Evolutionary conservation across 177 flowering plant species (phyloP), one percentile per base, ranked within the genome.

Genomic region (Vitis hybrid): DNA sequence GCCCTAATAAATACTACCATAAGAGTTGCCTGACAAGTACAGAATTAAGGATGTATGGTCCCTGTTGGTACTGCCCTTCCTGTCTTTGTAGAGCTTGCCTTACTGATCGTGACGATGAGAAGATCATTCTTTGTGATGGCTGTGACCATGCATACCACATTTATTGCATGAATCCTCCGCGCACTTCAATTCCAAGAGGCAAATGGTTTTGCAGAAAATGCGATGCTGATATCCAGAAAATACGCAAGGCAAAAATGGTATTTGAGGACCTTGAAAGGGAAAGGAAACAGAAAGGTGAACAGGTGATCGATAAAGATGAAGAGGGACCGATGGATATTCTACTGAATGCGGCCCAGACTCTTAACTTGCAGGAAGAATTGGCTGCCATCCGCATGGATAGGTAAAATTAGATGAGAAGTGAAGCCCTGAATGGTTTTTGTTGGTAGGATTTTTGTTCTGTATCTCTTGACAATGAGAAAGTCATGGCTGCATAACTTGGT

Each of bases 91-190:
- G 92, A 73, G 68, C 55, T 68, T 95, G 99, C 83, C 87, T 89
- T 15, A 70, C 72, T 15, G 92, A 95, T 75, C 76, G 64, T 67
- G 96, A 95, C 70, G 98, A 93, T 76, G 87, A 86, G 22, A 72
- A 76, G 79, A 88, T 95, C 72, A 85, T 90, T 22, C 51, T 95
- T 11, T 95, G 97, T 72, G 98, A 94, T 74, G 88, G 85, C 48
- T 91, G 98, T 81, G 97, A 95, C 83, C 81, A 89, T 70, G 96
- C 86, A 1, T 95, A 89, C 80, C 99, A 95, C 82, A 80, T 84
- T 10, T 88, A 93, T 64, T 94, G 97, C 82, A 72, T 86, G 91
- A 64, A 73, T 4, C 95, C 97, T 1, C 90, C 92, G n/a, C 87
- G 50, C n/a, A 18, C 64, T 50, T 53, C 79, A 19, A 75, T 91